These are phyloP conservation scores for Anacardium occidentale DNA, from an alignment of 345 rosid species.

Conservation along the genomic window DNA sequence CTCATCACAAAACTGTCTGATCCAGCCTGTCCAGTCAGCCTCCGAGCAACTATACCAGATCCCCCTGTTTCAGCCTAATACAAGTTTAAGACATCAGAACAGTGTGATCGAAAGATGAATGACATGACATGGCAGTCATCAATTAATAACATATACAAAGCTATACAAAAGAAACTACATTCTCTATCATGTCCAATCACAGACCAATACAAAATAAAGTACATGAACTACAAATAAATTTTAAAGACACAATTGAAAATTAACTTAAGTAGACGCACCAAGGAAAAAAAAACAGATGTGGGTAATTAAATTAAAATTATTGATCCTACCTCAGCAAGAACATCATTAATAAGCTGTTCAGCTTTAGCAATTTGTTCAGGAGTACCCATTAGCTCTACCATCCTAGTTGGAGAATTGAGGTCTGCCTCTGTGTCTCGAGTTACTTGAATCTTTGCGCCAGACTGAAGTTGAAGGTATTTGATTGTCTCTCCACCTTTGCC, in stretches of 20 bases:
- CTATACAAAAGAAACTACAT: neutral
- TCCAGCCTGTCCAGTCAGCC: constrained; percentile 73
- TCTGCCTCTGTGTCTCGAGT: constrained; percentile 95
- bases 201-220: neutral
- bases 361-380: constrained; percentile 86
- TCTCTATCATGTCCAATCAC: neutral
- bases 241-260: neutral
- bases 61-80: constrained; percentile 92
- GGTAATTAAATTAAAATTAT: neutral
- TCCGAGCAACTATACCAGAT: constrained; percentile 69
- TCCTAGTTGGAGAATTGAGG: constrained; percentile 60
- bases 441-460: constrained; percentile 98
- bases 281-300: neutral
- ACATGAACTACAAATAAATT: neutral
- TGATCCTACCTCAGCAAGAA: constrained; percentile 67
- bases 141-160: neutral
- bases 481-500: constrained; percentile 98
- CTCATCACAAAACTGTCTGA: constrained; percentile 73
- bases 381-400: constrained; percentile 81
- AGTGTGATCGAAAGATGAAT: neutral
- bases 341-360: constrained; percentile 85
- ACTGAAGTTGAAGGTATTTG: constrained; percentile 84
- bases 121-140: neutral
- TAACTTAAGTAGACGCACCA: neutral
- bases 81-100: constrained; percentile 3